A percentile compares a stretch with the other conserved stretches of the same genome.
Evolutionary conservation across 768 basidiomycete genomes (phyloP).

Genomic region (Rhizopogon vulgaris): DNA sequence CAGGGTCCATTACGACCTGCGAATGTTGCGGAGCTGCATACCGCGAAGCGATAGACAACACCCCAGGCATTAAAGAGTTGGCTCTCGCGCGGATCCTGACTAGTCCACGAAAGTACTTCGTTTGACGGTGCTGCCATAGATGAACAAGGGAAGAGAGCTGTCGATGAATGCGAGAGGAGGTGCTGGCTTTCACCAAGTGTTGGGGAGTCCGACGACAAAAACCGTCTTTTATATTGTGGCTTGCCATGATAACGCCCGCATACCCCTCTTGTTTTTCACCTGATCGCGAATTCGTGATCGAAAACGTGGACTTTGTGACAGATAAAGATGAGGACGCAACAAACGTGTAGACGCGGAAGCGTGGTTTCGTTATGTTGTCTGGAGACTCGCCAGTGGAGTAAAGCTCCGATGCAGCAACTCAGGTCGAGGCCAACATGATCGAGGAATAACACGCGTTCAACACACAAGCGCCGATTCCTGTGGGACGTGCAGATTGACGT

Average conservation of each 20-base stretch:
- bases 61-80: slow-evolving; percentile 78
- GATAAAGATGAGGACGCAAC: slow-evolving; percentile 64
- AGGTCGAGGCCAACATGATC: slow-evolving; percentile 59
- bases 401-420: slow-evolving; percentile 50
- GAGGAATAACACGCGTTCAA: slow-evolving; percentile 58
- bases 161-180: slow-evolving; percentile 22
- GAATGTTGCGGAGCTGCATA: slow-evolving; percentile 26
- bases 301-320: slow-evolving; percentile 77
- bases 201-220: slow-evolving; percentile 8
- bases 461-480: slow-evolving; percentile 45
- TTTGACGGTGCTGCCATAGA: slow-evolving; percentile 47
- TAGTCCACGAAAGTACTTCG: slow-evolving; percentile 83
- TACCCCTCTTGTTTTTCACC: slow-evolving; percentile 38
- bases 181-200: slow-evolving; percentile 24
- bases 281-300: slow-evolving; percentile 50
- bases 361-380: slow-evolving; percentile 50
- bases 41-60: slow-evolving; percentile 76
- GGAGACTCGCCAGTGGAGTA: slow-evolving; percentile 68
- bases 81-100: slow-evolving; percentile 80
- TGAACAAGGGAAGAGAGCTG: slow-evolving; percentile 30
- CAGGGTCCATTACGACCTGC: slow-evolving; percentile 18
- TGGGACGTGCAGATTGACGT: slow-evolving; percentile 29
- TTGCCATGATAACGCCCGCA: slow-evolving; percentile 40
- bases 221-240: slow-evolving; percentile 49
- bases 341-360: slow-evolving; percentile 69